Evolutionary conservation across 2,329 filamentous ascomycete genomes (phyloP).

Genomic region (Fusarium verrucosum): DNA sequence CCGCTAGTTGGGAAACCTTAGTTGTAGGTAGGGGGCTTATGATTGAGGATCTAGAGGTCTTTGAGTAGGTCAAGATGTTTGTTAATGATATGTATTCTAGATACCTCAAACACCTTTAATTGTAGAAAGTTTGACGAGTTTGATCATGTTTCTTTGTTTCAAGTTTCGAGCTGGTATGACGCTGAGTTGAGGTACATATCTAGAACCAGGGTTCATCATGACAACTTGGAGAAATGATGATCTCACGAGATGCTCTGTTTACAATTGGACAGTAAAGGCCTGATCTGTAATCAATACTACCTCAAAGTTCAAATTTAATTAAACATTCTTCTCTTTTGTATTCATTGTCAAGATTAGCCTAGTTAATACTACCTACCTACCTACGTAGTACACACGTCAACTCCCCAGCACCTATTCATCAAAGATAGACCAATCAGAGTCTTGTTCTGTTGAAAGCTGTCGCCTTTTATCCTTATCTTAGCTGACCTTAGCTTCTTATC

Average conservation of each 20-base stretch:
- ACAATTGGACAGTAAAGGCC: background rate
- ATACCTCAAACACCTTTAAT: background rate
- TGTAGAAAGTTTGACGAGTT: background rate
- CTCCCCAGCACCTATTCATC: background rate
- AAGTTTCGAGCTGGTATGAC: background rate
- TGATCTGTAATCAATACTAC: no score
- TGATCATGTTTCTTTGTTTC: background rate
- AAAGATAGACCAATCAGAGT: constrained; percentile 34
- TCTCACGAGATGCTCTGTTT: background rate
- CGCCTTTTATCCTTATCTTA: constrained; percentile 24
- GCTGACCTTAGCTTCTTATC: constrained; percentile 6
- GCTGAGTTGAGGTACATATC: background rate
- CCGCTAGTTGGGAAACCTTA: constrained; percentile 7
- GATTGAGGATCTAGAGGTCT: background rate
- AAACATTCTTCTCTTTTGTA: no score
- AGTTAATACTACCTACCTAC: no score
- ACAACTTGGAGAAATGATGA: background rate
- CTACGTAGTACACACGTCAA: no score
- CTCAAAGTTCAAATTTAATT: background rate
- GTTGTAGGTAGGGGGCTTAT: background rate
- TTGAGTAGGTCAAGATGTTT: background rate
- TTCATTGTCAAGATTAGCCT: no score
- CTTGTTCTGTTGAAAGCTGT: constrained; percentile 34
- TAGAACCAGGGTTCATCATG: background rate
- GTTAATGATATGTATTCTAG: background rate